A percentile compares a stretch with the other conserved stretches of the same genome.
phyloP scores from a whole-genome alignment of 371 early-diverging fungal species.

The Rhizopus microsporus region DNA sequence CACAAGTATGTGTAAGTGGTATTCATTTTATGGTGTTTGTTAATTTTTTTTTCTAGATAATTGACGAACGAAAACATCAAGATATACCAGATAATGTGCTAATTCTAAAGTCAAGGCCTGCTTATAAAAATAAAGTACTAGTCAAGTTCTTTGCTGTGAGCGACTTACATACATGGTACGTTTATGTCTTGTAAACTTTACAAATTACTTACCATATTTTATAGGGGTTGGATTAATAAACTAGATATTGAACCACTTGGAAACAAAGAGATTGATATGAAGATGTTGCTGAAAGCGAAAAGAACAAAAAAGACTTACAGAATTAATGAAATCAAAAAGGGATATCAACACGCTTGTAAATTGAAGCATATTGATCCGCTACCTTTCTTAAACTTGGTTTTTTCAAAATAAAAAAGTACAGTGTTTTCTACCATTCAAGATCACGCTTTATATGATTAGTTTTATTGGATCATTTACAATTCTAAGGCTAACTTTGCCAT shows the following conservation, averaged over 20 bases:
- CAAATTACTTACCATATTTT: not conserved
- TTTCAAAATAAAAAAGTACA: slow-evolving; percentile 1
- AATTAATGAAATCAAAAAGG: slow-evolving; percentile 35
- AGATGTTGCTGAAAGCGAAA: slow-evolving; percentile 36
- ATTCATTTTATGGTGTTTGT: not conserved
- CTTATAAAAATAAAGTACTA: slow-evolving; percentile 1
- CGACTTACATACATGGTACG: slow-evolving; percentile 38
- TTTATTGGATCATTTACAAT: slow-evolving; percentile 29
- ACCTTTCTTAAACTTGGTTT: not conserved
- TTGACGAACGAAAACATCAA: slow-evolving; percentile 18
- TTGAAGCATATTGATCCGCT: slow-evolving; percentile 26
- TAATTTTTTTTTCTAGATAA: slow-evolving; percentile 21
- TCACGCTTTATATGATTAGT: too few species aligned
- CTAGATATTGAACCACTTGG: slow-evolving; percentile 35
- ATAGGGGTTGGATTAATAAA: slow-evolving; percentile 46
- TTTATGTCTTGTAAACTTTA: too few species aligned
- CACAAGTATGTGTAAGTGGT: slow-evolving; percentile 22
- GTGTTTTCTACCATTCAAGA: too few species aligned
- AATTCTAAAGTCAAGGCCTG: slow-evolving; percentile 7
- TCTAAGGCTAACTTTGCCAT: slow-evolving; percentile 53
- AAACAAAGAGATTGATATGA: slow-evolving; percentile 27
- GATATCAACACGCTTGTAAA: slow-evolving; percentile 36
- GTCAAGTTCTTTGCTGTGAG: slow-evolving; percentile 22
- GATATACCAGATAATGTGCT: slow-evolving; percentile 28
- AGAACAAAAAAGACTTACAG: slow-evolving; percentile 26